phyloP scores from a whole-genome alignment of 805 yeast species.

The Suhomyces canberraensis region DNA sequence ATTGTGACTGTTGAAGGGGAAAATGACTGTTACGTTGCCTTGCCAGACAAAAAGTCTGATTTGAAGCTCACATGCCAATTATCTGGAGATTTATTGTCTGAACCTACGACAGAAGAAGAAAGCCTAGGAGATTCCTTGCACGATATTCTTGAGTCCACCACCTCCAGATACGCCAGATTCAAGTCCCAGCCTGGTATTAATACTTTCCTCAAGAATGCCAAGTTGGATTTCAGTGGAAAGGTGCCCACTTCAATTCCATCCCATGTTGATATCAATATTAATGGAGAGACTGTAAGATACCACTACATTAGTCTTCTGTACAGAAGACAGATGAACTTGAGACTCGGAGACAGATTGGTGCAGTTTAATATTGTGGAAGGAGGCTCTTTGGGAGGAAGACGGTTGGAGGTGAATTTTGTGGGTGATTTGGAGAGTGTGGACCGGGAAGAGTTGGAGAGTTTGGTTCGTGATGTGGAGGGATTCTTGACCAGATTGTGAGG shows the following conservation, averaged over 20 bases:
- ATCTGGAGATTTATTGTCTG: constrained; percentile 30
- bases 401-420: constrained; percentile 47
- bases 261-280: constrained; percentile 34
- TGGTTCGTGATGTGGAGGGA: constrained; percentile 20
- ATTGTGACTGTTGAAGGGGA: constrained; percentile 47
- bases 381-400: constrained; percentile 56
- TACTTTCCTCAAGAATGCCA: constrained; percentile 34
- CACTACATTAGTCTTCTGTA: constrained; percentile 42
- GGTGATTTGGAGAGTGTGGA: constrained; percentile 27
- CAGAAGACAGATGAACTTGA: constrained; percentile 44
- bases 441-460: constrained; percentile 19
- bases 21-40: constrained; percentile 36
- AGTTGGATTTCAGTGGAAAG: constrained; percentile 41
- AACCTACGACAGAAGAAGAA: not conserved
- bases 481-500: too few species aligned
- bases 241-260: constrained; percentile 36
- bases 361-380: constrained; percentile 52
- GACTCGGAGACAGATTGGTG: constrained; percentile 26
- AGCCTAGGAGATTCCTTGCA: constrained; percentile 5
- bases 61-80: constrained; percentile 41
- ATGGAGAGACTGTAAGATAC: constrained; percentile 40
- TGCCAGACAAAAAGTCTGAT: constrained; percentile 43
- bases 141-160: constrained; percentile 16
- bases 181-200: constrained; percentile 41
- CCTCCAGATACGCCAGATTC: constrained; percentile 27